Evolutionary conservation across 768 basidiomycete species (phyloP).

Genomic region (Brasilioporus rufonigricans): DNA sequence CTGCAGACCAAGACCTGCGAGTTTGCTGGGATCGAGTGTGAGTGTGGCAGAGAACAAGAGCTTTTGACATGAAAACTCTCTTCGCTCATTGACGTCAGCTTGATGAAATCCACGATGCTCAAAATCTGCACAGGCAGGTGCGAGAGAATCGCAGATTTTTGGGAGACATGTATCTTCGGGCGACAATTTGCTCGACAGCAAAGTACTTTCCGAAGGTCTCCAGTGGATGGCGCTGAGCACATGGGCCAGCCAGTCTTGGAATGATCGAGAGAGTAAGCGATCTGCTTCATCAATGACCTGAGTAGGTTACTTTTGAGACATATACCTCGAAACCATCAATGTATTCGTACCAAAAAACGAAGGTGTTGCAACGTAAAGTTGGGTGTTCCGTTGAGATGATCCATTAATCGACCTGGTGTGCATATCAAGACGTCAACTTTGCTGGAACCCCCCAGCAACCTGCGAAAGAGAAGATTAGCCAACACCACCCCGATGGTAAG

Average conservation of each 20-base stretch:
- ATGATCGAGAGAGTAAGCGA: conserved; percentile 90
- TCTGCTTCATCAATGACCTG: conserved; percentile 98
- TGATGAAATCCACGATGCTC: conserved; percentile 24
- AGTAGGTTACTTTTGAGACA: neutral
- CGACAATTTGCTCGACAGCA: conserved; percentile 1
- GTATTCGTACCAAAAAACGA: conserved; percentile 78
- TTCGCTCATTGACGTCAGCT: conserved; percentile 56
- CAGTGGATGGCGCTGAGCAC: conserved; percentile 74
- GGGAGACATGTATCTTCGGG: conserved; percentile 4
- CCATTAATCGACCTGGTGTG: conserved; percentile 93
- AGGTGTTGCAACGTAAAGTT: conserved; percentile 94
- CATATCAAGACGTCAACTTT: conserved; percentile 93
- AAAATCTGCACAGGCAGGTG: conserved; percentile 54
- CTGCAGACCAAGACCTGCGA: conserved; percentile 74
- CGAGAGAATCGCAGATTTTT: conserved; percentile 42
- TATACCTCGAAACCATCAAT: neutral
- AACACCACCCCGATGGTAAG: neutral
- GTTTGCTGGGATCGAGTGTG: conserved; percentile 91
- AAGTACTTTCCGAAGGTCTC: conserved; percentile 19
- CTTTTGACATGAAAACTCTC: conserved; percentile 80
- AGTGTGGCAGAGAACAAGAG: conserved; percentile 95
- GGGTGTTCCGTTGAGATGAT: conserved; percentile 84
- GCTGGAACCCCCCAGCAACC: conserved; percentile 81
- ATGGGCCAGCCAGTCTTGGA: conserved; percentile 91
- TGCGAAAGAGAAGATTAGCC: conserved; percentile 25